Evolutionary conservation across 352 stramenopile genomes (phyloP).

Genomic region (Thraustotheca clavata): DNA sequence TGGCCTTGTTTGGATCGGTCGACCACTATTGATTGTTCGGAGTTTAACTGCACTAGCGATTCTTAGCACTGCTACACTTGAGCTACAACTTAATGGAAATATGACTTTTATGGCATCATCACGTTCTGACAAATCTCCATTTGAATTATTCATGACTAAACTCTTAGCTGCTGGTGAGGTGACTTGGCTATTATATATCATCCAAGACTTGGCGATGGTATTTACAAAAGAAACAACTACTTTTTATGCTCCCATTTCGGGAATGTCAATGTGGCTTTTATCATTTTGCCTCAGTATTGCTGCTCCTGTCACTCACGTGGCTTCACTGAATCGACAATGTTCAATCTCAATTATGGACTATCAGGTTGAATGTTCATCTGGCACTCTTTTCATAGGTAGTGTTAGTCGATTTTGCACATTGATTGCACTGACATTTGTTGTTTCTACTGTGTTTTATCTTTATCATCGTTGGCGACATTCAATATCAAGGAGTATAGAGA

Average conservation of each 20-base stretch:
- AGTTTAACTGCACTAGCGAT: neutral
- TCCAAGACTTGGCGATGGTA: neutral
- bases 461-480: neutral
- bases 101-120: neutral
- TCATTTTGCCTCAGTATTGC: neutral
- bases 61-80: neutral
- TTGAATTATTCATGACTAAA: neutral
- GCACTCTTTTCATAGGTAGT: neutral
- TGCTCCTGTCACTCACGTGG: neutral
- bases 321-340: neutral
- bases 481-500: too few relatives aligned
- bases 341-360: neutral
- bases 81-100: neutral
- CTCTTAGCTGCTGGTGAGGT: neutral
- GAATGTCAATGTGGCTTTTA: neutral
- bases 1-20: conserved; percentile 3
- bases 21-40: neutral
- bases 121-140: neutral
- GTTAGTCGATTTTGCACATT: neutral
- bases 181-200: neutral
- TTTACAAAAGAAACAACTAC: neutral
- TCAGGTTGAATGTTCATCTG: neutral
- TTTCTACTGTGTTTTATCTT: neutral
- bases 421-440: neutral
- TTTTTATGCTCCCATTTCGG: neutral